Base-by-base conservation (phyloP, 2,329 filamentous ascomycete genomes). In the Talaromyces atroroseus region DNA sequence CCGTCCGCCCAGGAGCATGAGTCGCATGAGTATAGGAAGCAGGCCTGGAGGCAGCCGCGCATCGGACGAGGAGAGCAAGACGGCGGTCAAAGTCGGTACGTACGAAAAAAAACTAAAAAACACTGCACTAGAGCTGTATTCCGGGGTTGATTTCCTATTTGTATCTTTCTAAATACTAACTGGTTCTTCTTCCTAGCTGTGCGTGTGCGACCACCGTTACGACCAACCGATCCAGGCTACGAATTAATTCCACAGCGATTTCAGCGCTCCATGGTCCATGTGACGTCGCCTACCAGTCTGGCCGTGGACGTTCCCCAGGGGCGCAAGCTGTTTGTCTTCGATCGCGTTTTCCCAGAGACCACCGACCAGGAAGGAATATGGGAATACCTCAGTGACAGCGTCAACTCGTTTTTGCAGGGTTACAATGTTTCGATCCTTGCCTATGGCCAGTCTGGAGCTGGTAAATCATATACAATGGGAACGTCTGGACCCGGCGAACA, bases 401-500 rank as follows among this genome's bases (percentile, higher is more conserved):
- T 97, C 63, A 84, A 81, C 64, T 89, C 92, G 2, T 99, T 99
- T 65, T 78, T 94, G 1, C 90, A 96, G 69, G 94, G 94, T 54
- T 99, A 97, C 82, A 99, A 99, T 83, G 94, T 99, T 58, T 99
- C 94, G 3, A 84, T 99, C 50, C 78, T 99, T 65, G 94, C 94
- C 49, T 99, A 99, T 68, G 94, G 94, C 63, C 94, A 99, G 77
- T 99, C 94, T 26, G 94, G 94, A 56, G 91, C 94, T 11, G 94
- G 94, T 64, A 99, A 99, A 76, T 97, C 92, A 2, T 97, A 95
- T 70, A 99, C 94, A 0, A 99, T 99, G 94, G 94, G 94, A 57
- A 99, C 94, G 0, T 91, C 92, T 0, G 91, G 91, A 4, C 90
- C 92, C 1, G 73, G 73, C 21, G 92, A 96, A 66, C 88, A 95